phyloP scores from a whole-genome alignment of 257 asterid species.

The Phtheirospermum japonicum region DNA sequence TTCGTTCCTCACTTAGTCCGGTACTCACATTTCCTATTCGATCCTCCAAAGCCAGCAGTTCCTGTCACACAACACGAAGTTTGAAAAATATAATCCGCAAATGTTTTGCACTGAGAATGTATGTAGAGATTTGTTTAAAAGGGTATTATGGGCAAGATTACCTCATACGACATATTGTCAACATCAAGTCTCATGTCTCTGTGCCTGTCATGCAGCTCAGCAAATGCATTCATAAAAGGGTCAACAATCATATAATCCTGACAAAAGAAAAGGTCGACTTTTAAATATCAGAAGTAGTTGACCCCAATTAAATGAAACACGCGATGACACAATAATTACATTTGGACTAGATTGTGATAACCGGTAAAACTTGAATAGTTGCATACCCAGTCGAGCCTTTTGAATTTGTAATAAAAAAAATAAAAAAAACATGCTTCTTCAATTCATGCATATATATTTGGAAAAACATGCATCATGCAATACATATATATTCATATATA shows the following conservation, averaged over 20 bases:
- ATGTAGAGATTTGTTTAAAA: neutral
- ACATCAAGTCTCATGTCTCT: slow-evolving; percentile 91
- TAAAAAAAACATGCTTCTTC: slow-evolving; percentile 10
- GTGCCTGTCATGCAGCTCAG: slow-evolving; percentile 79
- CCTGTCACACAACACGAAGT: slow-evolving; percentile 40
- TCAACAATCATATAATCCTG: slow-evolving; percentile 70
- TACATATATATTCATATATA: too few relatives aligned
- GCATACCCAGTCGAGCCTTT: neutral
- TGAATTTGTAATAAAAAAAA: neutral
- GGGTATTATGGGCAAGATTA: slow-evolving; percentile 25
- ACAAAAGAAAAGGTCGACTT: neutral
- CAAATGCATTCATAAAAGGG: slow-evolving; percentile 52
- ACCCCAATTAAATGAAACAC: neutral
- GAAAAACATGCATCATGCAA: too few relatives aligned
- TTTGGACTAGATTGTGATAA: neutral
- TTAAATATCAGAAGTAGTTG: too few relatives aligned
- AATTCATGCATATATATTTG: neutral
- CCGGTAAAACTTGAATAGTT: neutral
- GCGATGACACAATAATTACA: neutral
- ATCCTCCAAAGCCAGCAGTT: slow-evolving; percentile 87
- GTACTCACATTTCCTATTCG: slow-evolving; percentile 84
- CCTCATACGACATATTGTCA: slow-evolving; percentile 96
- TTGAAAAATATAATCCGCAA: slow-evolving; percentile 7
- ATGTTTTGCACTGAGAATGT: neutral
- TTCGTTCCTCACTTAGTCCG: slow-evolving; percentile 63